Conservation (phyloP, 306 rosid species). For the Leucaena leucocephala region DNA sequence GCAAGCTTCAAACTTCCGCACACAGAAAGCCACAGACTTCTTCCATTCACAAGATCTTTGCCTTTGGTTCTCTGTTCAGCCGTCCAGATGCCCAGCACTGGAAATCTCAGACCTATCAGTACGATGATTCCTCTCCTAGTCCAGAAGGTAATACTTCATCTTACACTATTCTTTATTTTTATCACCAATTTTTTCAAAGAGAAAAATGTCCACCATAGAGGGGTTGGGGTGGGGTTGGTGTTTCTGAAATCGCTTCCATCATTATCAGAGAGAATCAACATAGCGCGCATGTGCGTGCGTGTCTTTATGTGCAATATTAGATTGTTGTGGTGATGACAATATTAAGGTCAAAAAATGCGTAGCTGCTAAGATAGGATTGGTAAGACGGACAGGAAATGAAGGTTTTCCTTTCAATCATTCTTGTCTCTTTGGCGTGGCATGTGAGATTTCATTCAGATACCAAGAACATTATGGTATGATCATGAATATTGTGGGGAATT, state of each 20-base stretch:
- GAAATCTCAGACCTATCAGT: slow-evolving; percentile 55
- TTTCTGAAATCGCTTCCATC: slow-evolving; percentile 39
- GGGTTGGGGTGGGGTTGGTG: slow-evolving; percentile 24
- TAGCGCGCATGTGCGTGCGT: slow-evolving; percentile 45
- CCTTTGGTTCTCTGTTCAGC: slow-evolving; percentile 75
- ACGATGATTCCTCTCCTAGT: slow-evolving; percentile 66
- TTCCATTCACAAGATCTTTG: slow-evolving; percentile 83
- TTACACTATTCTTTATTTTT: background rate
- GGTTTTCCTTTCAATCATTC: slow-evolving; percentile 38
- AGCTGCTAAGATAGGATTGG: slow-evolving; percentile 31
- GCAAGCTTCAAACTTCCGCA: slow-evolving; percentile 36
- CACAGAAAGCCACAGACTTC: slow-evolving; percentile 47
- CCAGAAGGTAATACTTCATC: slow-evolving; percentile 71
- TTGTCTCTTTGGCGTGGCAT: slow-evolving; percentile 42
- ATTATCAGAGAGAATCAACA: slow-evolving; percentile 39
- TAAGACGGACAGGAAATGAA: slow-evolving; percentile 11
- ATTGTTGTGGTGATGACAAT: slow-evolving; percentile 43
- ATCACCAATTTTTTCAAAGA: background rate
- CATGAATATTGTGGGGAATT: slow-evolving; percentile 40
- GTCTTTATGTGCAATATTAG: slow-evolving; percentile 49
- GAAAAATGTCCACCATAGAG: slow-evolving; percentile 1
- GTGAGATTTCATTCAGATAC: slow-evolving; percentile 32
- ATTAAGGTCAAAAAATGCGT: slow-evolving; percentile 43
- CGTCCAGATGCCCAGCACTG: slow-evolving; percentile 66
- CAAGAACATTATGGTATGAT: slow-evolving; percentile 30